Conservation (phyloP, 2,329 filamentous ascomycete genomes). For the Talaromyces sp. region DNA sequence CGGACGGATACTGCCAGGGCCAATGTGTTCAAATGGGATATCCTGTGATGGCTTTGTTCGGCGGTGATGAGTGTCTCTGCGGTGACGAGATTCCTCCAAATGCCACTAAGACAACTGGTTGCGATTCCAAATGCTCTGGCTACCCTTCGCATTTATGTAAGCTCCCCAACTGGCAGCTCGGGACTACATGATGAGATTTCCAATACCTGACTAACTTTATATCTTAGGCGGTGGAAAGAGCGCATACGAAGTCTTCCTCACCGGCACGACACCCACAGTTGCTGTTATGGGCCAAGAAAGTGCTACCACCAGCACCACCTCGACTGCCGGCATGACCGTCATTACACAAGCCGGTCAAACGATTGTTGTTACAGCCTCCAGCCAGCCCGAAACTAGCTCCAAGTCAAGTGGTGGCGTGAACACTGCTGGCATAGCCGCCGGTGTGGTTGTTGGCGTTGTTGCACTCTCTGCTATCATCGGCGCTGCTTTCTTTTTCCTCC, state of each 20-base stretch:
- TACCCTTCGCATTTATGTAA: constrained; percentile 61
- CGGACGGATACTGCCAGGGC: constrained; percentile 50
- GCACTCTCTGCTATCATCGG: constrained; percentile 61
- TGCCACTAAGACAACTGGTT: constrained; percentile 51
- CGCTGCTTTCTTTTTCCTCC: constrained; percentile 67
- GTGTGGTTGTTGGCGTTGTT: constrained; percentile 79
- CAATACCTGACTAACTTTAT: constrained; percentile 18
- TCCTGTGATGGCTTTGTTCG: constrained; percentile 59
- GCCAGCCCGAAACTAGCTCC: not conserved
- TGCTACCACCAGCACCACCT: constrained; percentile 19
- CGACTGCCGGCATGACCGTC: constrained; percentile 26
- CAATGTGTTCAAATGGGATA: constrained; percentile 45
- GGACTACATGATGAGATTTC: not conserved
- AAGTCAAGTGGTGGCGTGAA: constrained; percentile 49
- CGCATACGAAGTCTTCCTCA: constrained; percentile 49
- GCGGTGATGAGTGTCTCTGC: constrained; percentile 64
- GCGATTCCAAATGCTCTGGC: constrained; percentile 61
- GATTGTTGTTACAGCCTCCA: constrained; percentile 26
- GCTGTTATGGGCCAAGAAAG: constrained; percentile 10
- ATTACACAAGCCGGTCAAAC: constrained; percentile 27
- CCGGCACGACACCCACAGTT: constrained; percentile 40
- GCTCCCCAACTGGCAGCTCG: constrained; percentile 19
- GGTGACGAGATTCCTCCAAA: constrained; percentile 62
- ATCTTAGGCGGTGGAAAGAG: constrained; percentile 52
- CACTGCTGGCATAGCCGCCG: constrained; percentile 78